Base-by-base conservation (phyloP, 1,284 basidiomycete genomes). In the Vanrija pseudolonga region DNA sequence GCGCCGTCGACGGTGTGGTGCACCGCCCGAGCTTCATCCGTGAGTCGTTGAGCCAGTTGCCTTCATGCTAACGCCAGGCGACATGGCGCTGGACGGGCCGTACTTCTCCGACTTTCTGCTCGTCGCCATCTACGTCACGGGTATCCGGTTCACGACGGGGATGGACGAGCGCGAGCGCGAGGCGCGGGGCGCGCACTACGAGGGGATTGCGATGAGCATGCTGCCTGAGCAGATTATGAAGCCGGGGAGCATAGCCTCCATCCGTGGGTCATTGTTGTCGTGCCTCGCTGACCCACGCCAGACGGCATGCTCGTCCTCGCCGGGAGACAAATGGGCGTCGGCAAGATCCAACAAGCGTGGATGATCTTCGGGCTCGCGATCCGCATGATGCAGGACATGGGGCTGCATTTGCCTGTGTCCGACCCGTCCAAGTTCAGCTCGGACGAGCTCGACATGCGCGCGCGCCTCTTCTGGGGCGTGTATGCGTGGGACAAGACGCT, bases 301-400 rank as follows among this genome's bases (percentile, higher is more conserved):
- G 56, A 59, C 44, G 57, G 53, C 7, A 46, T 59, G 7, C 45
- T 59, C 4, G 49, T 47, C 1, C 43, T 59, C 6, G 52, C 52
- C 2, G 57, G 57, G 2, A 24, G 57, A 9, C 49, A 53, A 18
- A 24, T 45, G 6, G 53, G 53, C 3, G 48, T 52, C 4, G 57
- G 57, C 17, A 51, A 59, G 24, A 50, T 44, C 4, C 51, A 39
- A 15, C 57, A 59, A 36, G 57, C 57, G 3, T 59, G 57, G 57
- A 50, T 59, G 40, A 47, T 59, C 24, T 55, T 53, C 18, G 57
- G 57, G 20, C 45, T 59, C 49, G 57, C 53, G 42, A 55, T 64
- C 24, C 44, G 62, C 24, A 61, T 61, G 59, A 61, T 64, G 44
- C 62, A 64, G 32, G 62, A 64, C 51, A 51, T 59, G 45, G 57